Percentiles rank a stretch among this genome's conserved stretches.
Evolutionary conservation across 306 rosid genomes (phyloP).

Genomic region (Pyrus pyrifolia): DNA sequence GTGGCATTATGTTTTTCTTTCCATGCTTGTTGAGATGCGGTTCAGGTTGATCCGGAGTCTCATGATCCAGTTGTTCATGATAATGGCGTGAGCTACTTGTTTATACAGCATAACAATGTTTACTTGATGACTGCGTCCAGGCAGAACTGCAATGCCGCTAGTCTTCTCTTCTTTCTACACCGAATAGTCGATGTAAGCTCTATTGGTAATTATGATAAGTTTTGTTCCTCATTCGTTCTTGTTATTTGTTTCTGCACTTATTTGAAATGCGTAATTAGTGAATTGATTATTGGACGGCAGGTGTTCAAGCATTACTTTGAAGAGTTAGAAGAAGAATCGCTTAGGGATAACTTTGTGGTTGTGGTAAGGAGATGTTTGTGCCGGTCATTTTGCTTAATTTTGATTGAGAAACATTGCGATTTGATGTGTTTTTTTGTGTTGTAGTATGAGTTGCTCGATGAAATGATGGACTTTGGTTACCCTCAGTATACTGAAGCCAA

Average conservation of each 20-base stretch:
- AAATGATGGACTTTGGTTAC: constrained; percentile 97
- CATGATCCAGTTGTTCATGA: constrained; percentile 90
- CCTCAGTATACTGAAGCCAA: constrained; percentile 95
- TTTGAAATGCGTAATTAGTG: neutral
- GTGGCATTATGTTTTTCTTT: neutral
- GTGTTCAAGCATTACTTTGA: constrained; percentile 96
- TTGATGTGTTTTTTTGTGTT: constrained; percentile 13
- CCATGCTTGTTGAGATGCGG: neutral
- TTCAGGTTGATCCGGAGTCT: constrained; percentile 89
- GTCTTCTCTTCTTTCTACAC: constrained; percentile 86
- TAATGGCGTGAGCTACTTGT: constrained; percentile 87
- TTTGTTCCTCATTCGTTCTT: neutral
- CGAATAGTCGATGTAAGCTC: constrained; percentile 79
- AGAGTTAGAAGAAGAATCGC: constrained; percentile 94
- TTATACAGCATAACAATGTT: constrained; percentile 90
- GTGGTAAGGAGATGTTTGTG: constrained; percentile 52
- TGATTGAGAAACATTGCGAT: neutral
- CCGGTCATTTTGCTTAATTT: neutral
- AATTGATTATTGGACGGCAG: constrained; percentile 32
- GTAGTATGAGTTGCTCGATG: constrained; percentile 94
- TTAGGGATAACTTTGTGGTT: constrained; percentile 95
- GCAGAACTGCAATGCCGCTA: constrained; percentile 98
- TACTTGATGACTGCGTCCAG: constrained; percentile 85
- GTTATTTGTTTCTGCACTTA: neutral
- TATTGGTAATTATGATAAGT: constrained; percentile 4